phyloP scores from a whole-genome alignment of 176 grass and related monocot genomes.

The Alloteropsis semialata region DNA sequence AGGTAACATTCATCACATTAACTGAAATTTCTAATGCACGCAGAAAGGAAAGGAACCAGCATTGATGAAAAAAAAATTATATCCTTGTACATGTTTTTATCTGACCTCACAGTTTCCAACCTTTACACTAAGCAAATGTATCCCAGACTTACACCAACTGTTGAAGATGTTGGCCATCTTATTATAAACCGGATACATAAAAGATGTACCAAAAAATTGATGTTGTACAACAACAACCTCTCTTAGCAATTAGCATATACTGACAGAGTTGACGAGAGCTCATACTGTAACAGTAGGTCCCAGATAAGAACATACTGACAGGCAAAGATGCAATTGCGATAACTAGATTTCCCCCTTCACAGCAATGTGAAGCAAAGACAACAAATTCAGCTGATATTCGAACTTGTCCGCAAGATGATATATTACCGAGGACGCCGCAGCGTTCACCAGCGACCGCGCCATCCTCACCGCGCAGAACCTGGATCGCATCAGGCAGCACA shows the following conservation, averaged over 20 bases:
- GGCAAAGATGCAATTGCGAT: not conserved
- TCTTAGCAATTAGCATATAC: not conserved
- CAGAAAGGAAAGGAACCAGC: not conserved
- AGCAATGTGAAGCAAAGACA: not conserved
- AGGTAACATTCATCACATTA: not conserved
- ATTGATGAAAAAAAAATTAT: not conserved
- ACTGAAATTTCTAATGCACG: not conserved
- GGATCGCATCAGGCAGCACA: not conserved
- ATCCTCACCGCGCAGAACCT: slow-evolving; percentile 55
- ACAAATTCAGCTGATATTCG: not conserved
- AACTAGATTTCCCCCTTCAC: not conserved
- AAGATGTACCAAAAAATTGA: not conserved
- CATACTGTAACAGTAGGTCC: not conserved
- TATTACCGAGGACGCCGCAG: slow-evolving; percentile 31
- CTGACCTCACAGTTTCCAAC: not conserved
- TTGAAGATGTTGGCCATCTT: not conserved
- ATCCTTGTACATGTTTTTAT: not conserved
- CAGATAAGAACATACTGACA: not conserved
- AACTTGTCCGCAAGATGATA: not conserved
- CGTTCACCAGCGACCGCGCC: slow-evolving; percentile 33
- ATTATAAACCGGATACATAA: not conserved
- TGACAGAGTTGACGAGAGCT: not conserved
- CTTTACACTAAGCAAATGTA: not conserved
- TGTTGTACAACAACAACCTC: not conserved
- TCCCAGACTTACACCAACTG: not conserved